Base-by-base conservation (phyloP, 306 rosid genomes). In the Adenanthera pavonina region DNA sequence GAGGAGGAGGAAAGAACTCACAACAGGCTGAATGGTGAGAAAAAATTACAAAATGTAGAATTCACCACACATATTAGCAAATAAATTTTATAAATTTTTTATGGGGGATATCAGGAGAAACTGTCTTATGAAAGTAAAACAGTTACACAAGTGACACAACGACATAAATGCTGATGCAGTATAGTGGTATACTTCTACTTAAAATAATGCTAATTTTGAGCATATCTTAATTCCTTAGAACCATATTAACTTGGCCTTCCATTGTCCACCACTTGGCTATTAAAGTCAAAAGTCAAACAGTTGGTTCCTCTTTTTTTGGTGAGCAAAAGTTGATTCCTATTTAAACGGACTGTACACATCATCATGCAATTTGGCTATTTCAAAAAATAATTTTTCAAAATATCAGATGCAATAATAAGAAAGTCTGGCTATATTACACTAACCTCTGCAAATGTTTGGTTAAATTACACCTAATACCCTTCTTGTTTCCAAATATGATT, bases 1-100 rank as follows among this genome's bases (percentile, higher is more conserved):
- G 46, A 20, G 17, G 12, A 40, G 76, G 6, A 17, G 46, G 41
- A 43, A 70, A 77, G 62, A 83, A 83, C 79, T 53, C 72, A 46
- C 62, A 36, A 52, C 3, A 4, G 20, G 8, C 16, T 40, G 59
- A 16, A 51, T 33, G 67, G 62, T 69, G 73, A 19, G 15, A 46
- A 60, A 47, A 20, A 35, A 19, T 78, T 70, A 36, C 66, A 47
- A 43, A 72, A 54, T 38, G 41, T 25, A 47, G 16, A 74, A 25
- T 25, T 57, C 64, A 36, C 19, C 74, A 74, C 38, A 44, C 36
- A 72, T 43, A 62, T 43, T 53, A 53, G 75, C 14, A 30, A 53
- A 62, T 61, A 5, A 34, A 35, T 30, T 44, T 43, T 13, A 51
- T 38, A 43, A 67, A 49, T 64, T 64, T 51, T 49, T 36, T 36